Evolutionary conservation across 2,329 filamentous ascomycete species (phyloP).

Genomic region (Talaromyces islandicus): DNA sequence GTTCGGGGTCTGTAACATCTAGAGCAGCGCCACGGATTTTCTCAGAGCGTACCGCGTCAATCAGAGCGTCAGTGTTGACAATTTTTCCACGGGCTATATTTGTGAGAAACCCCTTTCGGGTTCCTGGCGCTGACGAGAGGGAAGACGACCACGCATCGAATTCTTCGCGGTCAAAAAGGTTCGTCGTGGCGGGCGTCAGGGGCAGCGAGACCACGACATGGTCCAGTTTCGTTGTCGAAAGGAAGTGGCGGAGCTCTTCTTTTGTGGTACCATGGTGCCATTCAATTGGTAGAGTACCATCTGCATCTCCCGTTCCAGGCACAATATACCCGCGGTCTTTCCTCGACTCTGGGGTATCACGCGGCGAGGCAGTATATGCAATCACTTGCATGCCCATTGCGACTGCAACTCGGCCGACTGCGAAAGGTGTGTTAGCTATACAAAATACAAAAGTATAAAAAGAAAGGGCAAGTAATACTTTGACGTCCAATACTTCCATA

Average conservation of each 20-base stretch:
- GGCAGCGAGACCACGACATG: constrained; percentile 53
- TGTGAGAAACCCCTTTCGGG: constrained; percentile 53
- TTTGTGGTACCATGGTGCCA: constrained; percentile 55
- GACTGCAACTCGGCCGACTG: constrained; percentile 51
- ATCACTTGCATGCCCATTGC: constrained; percentile 67
- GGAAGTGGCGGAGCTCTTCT: constrained; percentile 47
- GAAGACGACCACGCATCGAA: constrained; percentile 46
- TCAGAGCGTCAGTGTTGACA: constrained; percentile 56
- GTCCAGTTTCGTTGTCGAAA: constrained; percentile 49
- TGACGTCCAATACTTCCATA: constrained; percentile 60
- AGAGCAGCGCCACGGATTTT: constrained; percentile 62
- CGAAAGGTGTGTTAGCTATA: constrained; percentile 8
- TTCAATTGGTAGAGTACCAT: constrained; percentile 48
- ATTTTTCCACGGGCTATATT: constrained; percentile 67
- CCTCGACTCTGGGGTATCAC: constrained; percentile 59
- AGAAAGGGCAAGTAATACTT: constrained; percentile 31
- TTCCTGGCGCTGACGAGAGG: constrained; percentile 14
- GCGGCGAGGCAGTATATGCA: constrained; percentile 67
- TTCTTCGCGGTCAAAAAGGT: constrained; percentile 50
- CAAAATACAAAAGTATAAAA: neutral
- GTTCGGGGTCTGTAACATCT: constrained; percentile 76
- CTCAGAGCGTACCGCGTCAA: constrained; percentile 52
- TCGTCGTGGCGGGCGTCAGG: constrained; percentile 50
- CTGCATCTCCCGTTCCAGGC: constrained; percentile 57
- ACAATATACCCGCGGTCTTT: constrained; percentile 62